Conservation (phyloP, 306 rosid genomes). For the Rosa chinensis region DNA sequence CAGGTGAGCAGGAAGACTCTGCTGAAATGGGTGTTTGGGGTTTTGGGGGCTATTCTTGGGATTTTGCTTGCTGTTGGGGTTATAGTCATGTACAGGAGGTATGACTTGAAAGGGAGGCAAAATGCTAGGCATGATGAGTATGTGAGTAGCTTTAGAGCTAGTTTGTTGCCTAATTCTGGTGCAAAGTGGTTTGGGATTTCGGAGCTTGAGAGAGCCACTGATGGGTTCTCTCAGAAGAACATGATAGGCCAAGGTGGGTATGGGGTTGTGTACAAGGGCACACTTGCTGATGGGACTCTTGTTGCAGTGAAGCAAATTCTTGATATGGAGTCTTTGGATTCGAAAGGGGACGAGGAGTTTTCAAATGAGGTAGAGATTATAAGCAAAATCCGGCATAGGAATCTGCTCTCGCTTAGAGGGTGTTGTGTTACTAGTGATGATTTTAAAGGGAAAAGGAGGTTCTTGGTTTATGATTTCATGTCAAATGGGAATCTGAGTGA, state of each 20-base stretch:
- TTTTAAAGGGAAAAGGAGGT: conserved; percentile 58
- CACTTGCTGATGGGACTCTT: conserved; percentile 54
- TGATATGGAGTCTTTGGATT: conserved; percentile 57
- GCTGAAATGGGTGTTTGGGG: conserved; percentile 45
- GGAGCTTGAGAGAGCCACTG: conserved; percentile 70
- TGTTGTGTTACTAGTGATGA: conserved; percentile 69
- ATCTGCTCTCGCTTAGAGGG: conserved; percentile 69
- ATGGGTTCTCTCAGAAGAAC: conserved; percentile 59
- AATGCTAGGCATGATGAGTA: conserved; percentile 37
- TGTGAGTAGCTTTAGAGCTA: conserved; percentile 47
- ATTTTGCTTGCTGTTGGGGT: conserved; percentile 34
- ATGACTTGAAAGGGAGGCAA: conserved; percentile 40
- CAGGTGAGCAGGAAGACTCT: conserved; percentile 19
- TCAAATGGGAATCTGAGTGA: conserved; percentile 60
- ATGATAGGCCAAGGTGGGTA: conserved; percentile 69
- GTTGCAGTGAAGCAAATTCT: conserved; percentile 66
- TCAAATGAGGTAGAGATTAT: conserved; percentile 74
- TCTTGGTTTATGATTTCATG: conserved; percentile 75
- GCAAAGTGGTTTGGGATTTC: conserved; percentile 65
- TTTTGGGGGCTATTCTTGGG: conserved; percentile 49
- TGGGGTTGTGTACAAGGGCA: conserved; percentile 80
- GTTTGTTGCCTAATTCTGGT: conserved; percentile 57
- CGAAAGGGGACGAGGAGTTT: conserved; percentile 72
- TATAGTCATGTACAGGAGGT: conserved; percentile 38
- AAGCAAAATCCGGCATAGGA: conserved; percentile 76